Evolutionary conservation across 345 rosid species (phyloP), one percentile per base, ranked within the genome.

Genomic region (Euphorbia peplus): DNA sequence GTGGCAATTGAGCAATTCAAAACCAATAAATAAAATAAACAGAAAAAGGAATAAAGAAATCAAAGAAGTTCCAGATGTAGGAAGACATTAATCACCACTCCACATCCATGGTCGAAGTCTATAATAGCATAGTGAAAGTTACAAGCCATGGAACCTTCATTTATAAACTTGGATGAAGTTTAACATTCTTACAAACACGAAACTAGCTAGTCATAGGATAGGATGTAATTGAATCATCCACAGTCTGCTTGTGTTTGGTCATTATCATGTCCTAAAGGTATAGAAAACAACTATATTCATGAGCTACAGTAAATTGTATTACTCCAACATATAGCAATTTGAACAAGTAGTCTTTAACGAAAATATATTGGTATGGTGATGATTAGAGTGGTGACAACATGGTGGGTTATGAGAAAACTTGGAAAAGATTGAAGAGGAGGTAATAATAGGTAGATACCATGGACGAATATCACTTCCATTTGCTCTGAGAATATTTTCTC

Each of bases 381-480:
- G 16, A 44, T 16, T 11, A 19, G 37, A 37, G 16, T 22, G 37
- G 24, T 19, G 8, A 64, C 67, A 47, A 47, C 22, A 64, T 46
- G 48, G 28, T 44, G 24, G 16, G 30, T 18, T 47, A 9, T 29
- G 26, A 48, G 24, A 64, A 48, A n/a, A 29, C 32, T n/a, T 29
- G 41, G 41, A 47, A 19, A 59, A 50, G 64, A 63, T 57, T 13
- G 15, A 50, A 63, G 4, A n/a, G 30, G 13, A 21, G 24, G 52
- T 51, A 59, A 55, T 25, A 30, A 4, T 6, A 4, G 4, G 67
- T n/a, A 64, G 73, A 75, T 85, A 95, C 99, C 98, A 95, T 61
- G 98, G 80, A 75, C 99, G 98, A 67, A 95, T 95, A 73, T 90
- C 99, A 47, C 99, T 95, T 73, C 99, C 99, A 78, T 95, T 95